Conservation (phyloP, 1,139 yeast species). For the Kurtzmaniella quercitrusa region DNA sequence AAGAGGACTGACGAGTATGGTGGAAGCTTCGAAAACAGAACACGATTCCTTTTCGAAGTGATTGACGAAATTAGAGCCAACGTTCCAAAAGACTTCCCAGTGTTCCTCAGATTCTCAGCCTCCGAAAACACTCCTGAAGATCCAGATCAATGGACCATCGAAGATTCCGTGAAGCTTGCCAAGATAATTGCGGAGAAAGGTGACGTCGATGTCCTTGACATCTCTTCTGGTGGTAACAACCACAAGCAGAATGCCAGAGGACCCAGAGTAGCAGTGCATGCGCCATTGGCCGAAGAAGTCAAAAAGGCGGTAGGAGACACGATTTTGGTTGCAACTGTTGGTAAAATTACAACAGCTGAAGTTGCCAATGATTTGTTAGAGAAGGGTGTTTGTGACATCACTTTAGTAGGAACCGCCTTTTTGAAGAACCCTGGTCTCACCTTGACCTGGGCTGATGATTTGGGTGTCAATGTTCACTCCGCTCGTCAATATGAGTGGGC, state of each 20-base stretch:
- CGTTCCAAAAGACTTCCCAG: conserved; percentile 31
- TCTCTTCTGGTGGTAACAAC: conserved; percentile 52
- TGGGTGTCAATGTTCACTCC: conserved; percentile 37
- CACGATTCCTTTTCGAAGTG: conserved; percentile 29
- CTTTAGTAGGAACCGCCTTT: conserved; percentile 42
- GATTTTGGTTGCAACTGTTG: conserved; percentile 43
- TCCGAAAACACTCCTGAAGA: conserved; percentile 31
- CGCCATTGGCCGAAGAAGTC: conserved; percentile 35
- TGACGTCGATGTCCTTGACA: conserved; percentile 44
- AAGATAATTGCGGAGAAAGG: conserved; percentile 39
- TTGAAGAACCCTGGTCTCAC: conserved; percentile 47
- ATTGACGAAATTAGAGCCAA: conserved; percentile 31
- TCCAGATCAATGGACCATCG: conserved; percentile 42
- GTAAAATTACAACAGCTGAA: conserved; percentile 31
- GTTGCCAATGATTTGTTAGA: conserved; percentile 36
- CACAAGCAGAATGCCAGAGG: conserved; percentile 24
- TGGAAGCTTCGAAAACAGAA: conserved; percentile 42
- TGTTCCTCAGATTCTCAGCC: conserved; percentile 44
- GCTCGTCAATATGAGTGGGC: conserved; percentile 35
- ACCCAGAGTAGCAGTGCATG: conserved; percentile 23
- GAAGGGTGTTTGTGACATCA: conserved; percentile 41
- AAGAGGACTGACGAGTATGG: conserved; percentile 51
- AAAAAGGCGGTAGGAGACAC: conserved; percentile 42
- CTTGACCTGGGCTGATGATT: conserved; percentile 46
- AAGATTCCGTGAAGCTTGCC: conserved; percentile 43